A percentile compares a stretch with the other conserved stretches of the same genome.
Conservation (phyloP, 2,329 filamentous ascomycete genomes). For the Hymenoscyphus fraxineus region DNA sequence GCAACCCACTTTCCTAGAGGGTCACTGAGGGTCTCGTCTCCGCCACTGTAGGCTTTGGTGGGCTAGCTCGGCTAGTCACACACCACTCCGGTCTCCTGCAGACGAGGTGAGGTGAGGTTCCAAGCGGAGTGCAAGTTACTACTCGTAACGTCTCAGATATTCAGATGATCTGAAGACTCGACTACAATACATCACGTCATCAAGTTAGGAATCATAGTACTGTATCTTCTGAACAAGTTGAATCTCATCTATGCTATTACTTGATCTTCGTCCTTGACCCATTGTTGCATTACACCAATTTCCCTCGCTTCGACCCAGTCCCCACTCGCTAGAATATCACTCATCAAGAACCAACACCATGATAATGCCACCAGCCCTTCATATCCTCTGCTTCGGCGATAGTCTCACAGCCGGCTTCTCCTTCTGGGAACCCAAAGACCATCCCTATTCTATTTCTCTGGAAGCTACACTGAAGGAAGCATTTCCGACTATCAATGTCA, state of each 20-base stretch:
- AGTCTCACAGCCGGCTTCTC: conserved; percentile 55
- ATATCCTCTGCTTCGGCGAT: conserved; percentile 32
- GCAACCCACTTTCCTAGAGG: background rate
- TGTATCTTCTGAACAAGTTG: background rate
- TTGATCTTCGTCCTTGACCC: background rate
- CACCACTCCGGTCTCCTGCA: too few species aligned
- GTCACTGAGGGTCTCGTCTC: too few species aligned
- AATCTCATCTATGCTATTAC: background rate
- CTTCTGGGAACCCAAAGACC: conserved; percentile 38
- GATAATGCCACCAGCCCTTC: conserved; percentile 23
- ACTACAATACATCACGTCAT: background rate
- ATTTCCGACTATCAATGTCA: conserved; percentile 42
- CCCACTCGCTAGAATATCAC: background rate
- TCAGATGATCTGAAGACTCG: conserved; percentile 8
- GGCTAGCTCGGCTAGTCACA: too few species aligned
- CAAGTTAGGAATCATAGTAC: background rate
- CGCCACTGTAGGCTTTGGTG: too few species aligned
- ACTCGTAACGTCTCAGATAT: background rate
- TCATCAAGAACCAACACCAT: conserved; percentile 15
- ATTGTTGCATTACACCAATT: background rate
- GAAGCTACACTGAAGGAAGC: conserved; percentile 44
- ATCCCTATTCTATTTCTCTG: conserved; percentile 53
- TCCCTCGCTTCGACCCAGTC: background rate
- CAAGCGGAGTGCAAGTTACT: background rate
- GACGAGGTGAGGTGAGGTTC: background rate